A percentile compares a stretch with the other conserved stretches of the same genome.
Evolutionary conservation across 768 basidiomycete genomes (phyloP).

Genomic region (Amanita muscaria): DNA sequence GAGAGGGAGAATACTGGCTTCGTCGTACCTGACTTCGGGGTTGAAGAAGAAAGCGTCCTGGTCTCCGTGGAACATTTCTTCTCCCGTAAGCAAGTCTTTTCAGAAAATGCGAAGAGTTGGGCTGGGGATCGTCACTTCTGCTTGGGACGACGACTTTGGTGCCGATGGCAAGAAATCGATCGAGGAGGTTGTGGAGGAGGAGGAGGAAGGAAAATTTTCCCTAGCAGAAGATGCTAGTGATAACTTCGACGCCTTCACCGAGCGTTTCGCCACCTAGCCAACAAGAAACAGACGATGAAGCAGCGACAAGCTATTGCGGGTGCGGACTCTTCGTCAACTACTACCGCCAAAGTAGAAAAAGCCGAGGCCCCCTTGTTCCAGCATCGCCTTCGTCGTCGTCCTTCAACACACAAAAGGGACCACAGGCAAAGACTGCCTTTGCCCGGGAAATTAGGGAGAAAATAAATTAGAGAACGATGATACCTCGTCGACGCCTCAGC

Average conservation of each 20-base stretch:
- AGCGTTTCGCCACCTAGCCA: background rate
- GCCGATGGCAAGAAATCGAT: background rate
- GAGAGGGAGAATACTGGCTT: conserved; percentile 4
- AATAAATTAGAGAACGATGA: conserved; percentile 1
- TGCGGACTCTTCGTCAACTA: background rate
- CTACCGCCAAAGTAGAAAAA: background rate
- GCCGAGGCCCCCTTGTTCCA: background rate
- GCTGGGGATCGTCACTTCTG: conserved; percentile 7
- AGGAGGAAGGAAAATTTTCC: conserved; percentile 3
- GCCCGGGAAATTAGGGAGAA: background rate
- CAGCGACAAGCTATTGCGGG: conserved; percentile 2
- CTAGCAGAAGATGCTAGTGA: conserved; percentile 2
- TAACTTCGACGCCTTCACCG: background rate
- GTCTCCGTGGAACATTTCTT: conserved; percentile 5
- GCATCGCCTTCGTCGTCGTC: background rate
- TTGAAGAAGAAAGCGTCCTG: conserved; percentile 4
- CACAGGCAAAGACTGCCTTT: background rate
- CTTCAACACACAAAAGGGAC: background rate
- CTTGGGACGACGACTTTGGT: conserved; percentile 3
- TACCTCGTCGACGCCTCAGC: conserved; percentile 6
- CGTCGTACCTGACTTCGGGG: background rate
- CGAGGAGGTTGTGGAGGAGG: background rate
- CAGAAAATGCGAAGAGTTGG: conserved; percentile 1
- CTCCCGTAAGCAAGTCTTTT: background rate
- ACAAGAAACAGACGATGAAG: conserved; percentile 6